phyloP scores from a whole-genome alignment of 805 yeast genomes.

The Yamadazyma tumulicola region DNA sequence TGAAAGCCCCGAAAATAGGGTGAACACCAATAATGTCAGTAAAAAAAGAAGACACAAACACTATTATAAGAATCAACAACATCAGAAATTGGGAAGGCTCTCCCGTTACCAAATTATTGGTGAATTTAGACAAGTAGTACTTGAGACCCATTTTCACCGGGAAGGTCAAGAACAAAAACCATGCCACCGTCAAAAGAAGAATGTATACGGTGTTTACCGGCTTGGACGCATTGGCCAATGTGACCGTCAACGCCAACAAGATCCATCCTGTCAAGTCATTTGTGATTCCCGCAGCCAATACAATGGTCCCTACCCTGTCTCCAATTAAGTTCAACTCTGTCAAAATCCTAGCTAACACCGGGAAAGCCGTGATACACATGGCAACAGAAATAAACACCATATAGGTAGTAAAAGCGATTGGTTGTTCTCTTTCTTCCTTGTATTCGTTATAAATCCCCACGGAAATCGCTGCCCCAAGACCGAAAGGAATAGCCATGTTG shows the following conservation, averaged over 20 bases:
- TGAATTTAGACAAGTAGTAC: slow-evolving; percentile 40
- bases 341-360: slow-evolving; percentile 75
- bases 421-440: slow-evolving; percentile 23
- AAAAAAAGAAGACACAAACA: slow-evolving; percentile 67
- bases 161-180: slow-evolving; percentile 59
- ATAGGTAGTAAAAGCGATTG: slow-evolving; percentile 62
- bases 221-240: slow-evolving; percentile 68
- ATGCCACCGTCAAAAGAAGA: slow-evolving; percentile 60
- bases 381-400: slow-evolving; percentile 84
- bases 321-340: slow-evolving; percentile 68
- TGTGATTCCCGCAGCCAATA: slow-evolving; percentile 79
- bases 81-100: slow-evolving; percentile 61
- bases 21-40: slow-evolving; percentile 85
- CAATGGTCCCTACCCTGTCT: slow-evolving; percentile 67
- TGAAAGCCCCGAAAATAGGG: slow-evolving; percentile 82
- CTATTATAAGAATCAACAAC: slow-evolving; percentile 50
- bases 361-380: slow-evolving; percentile 81
- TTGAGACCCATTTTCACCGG: slow-evolving; percentile 53
- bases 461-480: slow-evolving; percentile 70
- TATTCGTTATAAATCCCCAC: slow-evolving; percentile 63
- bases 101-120: slow-evolving; percentile 57
- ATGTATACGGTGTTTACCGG: slow-evolving; percentile 71
- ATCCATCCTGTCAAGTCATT: slow-evolving; percentile 84
- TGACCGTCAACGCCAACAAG: slow-evolving; percentile 68
- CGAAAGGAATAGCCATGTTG: slow-evolving; percentile 78